Evolutionary conservation across 2,329 filamentous ascomycete genomes (phyloP), one percentile per base, ranked within the genome.

Genomic region (Ceratocystis colombiana): DNA sequence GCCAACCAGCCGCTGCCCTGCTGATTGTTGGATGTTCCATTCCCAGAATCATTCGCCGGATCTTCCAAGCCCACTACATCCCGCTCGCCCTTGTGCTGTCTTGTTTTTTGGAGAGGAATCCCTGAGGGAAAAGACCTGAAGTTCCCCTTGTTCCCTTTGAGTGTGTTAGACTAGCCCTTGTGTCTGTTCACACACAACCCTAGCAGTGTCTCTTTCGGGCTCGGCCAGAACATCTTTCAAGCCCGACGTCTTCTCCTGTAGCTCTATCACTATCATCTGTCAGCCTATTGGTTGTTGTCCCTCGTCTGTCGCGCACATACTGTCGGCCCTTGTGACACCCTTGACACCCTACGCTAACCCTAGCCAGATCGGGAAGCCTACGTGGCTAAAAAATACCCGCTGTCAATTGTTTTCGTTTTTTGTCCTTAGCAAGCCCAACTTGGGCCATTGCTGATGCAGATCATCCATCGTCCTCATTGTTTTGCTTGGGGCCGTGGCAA

Each of bases 381-480:
- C 53, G 53, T 59, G 53, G 53, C 53, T 59, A 59, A 59, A 59
- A n/a, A 50, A 50, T 59, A 59, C 53, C 53, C 53, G 53, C 28
- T 59, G 53, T 59, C 53, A 59, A 59, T 59, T 37, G 33, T 37
- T 37, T 10, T 37, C 33, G 33, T 12, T 37, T 37, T 37, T 12
- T 1, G 3, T 37, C 33, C 3, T 6, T 17, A 3, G 12, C 25
- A 59, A 59, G n/a, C 53, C 2, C 12, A 59, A 59, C 53, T 59
- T 59, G 53, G 53, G 53, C 53, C 22, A 50, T 50, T 50, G 22
- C 8, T 22, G n/a, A 8, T 37, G 53, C 53, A 59, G 53, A 59
- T 59, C 53, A 33, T 37, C 7, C 33, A 37, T 37, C 1, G 33
- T 10, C 33, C 10, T 37, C 28, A 59, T 59, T 59, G 53, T 59